Percentiles rank a stretch among this genome's conserved stretches.
These are phyloP conservation scores for Teratosphaeria viscida DNA, from an alignment of 2,329 filamentous ascomycete genomes.

Conservation along the genomic window DNA sequence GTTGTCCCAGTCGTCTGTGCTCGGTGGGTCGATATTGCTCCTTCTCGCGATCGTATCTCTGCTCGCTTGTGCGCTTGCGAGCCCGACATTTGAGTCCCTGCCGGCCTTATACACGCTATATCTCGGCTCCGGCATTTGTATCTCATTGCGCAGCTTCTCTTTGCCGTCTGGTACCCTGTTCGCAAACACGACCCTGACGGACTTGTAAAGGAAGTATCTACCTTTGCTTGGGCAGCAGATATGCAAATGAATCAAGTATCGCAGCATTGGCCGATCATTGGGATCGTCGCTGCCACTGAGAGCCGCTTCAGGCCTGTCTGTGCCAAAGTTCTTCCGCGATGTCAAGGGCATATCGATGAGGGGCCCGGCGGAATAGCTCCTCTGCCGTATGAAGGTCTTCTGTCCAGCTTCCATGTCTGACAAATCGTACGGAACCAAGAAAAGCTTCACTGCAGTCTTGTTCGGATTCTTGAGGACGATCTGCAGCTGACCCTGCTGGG, in stretches of 20 bases:
- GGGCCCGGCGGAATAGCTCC: slow-evolving; percentile 80
- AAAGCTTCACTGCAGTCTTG: slow-evolving; percentile 94
- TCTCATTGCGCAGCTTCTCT: slow-evolving; percentile 81
- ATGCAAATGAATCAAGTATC: slow-evolving; percentile 86
- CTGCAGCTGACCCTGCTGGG: slow-evolving; percentile 85
- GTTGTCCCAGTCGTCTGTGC: slow-evolving; percentile 1
- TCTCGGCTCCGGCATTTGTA: slow-evolving; percentile 76
- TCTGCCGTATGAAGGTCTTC: slow-evolving; percentile 91
- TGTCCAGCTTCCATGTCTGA: slow-evolving; percentile 85
- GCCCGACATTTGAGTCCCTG: slow-evolving; percentile 29
- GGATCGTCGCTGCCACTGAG: slow-evolving; percentile 40
- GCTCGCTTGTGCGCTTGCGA: slow-evolving; percentile 4
- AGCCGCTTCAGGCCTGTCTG: slow-evolving; percentile 43
- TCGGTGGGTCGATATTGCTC: slow-evolving; percentile 7
- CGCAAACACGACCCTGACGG: slow-evolving; percentile 87
- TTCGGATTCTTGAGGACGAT: slow-evolving; percentile 98
- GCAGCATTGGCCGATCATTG: slow-evolving; percentile 60
- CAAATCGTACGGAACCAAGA: slow-evolving; percentile 86
- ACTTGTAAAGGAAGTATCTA: slow-evolving; percentile 83
- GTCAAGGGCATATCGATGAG: slow-evolving; percentile 61
- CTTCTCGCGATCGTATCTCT: slow-evolving; percentile 9
- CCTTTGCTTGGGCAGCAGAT: slow-evolving; percentile 80
- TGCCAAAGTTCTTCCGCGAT: slow-evolving; percentile 37
- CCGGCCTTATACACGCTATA: slow-evolving; percentile 73
- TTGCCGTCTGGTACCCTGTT: slow-evolving; percentile 94